Conservation (phyloP, 805 yeast genomes). For the Candida anglica region DNA sequence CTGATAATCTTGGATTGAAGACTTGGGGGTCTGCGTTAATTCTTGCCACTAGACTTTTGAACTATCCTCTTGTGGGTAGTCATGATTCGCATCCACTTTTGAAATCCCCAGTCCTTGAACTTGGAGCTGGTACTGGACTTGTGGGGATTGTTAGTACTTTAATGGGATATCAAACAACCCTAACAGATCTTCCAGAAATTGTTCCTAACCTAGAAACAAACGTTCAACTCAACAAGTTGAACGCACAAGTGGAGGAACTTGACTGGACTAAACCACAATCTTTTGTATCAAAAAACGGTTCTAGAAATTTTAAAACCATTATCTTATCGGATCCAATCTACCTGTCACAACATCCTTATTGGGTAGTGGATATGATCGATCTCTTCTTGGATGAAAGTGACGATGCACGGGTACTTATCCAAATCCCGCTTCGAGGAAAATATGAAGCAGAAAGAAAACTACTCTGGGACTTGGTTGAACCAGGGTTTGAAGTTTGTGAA, state of each 20-base stretch:
- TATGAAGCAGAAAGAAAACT: slow-evolving; percentile 61
- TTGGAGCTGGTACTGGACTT: slow-evolving; percentile 96
- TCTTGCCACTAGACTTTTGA: slow-evolving; percentile 52
- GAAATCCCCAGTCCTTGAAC: slow-evolving; percentile 48
- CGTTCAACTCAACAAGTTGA: slow-evolving; percentile 44
- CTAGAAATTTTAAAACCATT: slow-evolving; percentile 50
- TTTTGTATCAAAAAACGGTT: slow-evolving; percentile 23
- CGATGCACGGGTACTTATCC: slow-evolving; percentile 53
- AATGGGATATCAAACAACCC: slow-evolving; percentile 44
- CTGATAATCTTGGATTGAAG: slow-evolving; percentile 84
- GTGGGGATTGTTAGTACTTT: slow-evolving; percentile 69
- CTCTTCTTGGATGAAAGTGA: slow-evolving; percentile 31
- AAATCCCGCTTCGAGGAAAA: slow-evolving; percentile 68
- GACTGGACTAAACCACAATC: slow-evolving; percentile 74
- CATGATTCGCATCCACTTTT: slow-evolving; percentile 12
- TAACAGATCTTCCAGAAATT: slow-evolving; percentile 82
- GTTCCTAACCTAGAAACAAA: slow-evolving; percentile 64
- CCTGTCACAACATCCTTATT: slow-evolving; percentile 72
- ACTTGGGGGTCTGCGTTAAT: slow-evolving; percentile 94
- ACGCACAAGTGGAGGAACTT: slow-evolving; percentile 44
- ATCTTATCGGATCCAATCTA: slow-evolving; percentile 87
- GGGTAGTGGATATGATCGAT: slow-evolving; percentile 60
- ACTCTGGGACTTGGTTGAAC: slow-evolving; percentile 53
- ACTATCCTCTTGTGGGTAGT: slow-evolving; percentile 6
- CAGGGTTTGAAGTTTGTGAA: slow-evolving; percentile 25